A percentile compares a stretch with the other conserved stretches of the same genome.
phyloP scores from a whole-genome alignment of 768 basidiomycete genomes.

The Lentinula aciculospora region DNA sequence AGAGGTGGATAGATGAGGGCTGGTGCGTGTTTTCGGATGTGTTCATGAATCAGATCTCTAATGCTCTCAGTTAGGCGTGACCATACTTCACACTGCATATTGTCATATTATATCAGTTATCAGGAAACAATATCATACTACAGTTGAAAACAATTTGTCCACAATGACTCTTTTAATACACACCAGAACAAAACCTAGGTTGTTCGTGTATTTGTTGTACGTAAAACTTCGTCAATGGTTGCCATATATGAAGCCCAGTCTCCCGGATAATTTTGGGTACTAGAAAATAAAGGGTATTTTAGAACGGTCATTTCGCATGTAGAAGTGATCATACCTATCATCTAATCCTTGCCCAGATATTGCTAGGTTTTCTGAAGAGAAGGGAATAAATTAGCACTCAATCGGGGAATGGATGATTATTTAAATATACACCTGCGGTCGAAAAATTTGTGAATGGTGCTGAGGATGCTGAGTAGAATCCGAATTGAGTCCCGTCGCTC shows the following conservation, averaged over 20 bases:
- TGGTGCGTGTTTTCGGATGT: no score
- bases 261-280: not conserved
- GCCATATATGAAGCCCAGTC: conserved; percentile 5
- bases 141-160: no score
- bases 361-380: not conserved
- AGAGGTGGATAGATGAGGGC: no score
- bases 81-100: no score
- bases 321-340: not conserved
- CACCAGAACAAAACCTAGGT: not conserved
- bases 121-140: no score
- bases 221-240: conserved; percentile 1
- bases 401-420: no score
- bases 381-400: not conserved
- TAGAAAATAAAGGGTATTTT: not conserved
- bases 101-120: no score
- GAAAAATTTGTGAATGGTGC: not conserved
- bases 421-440: not conserved
- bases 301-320: not conserved
- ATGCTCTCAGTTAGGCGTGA: no score
- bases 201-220: not conserved
- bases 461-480: not conserved
- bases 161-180: no score
- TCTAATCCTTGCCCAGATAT: not conserved
- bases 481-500: not conserved
- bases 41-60: no score